A percentile compares a stretch with the other conserved stretches of the same genome.
phyloP scores from a whole-genome alignment of 306 rosid genomes.

The Inga leiocalycina region DNA sequence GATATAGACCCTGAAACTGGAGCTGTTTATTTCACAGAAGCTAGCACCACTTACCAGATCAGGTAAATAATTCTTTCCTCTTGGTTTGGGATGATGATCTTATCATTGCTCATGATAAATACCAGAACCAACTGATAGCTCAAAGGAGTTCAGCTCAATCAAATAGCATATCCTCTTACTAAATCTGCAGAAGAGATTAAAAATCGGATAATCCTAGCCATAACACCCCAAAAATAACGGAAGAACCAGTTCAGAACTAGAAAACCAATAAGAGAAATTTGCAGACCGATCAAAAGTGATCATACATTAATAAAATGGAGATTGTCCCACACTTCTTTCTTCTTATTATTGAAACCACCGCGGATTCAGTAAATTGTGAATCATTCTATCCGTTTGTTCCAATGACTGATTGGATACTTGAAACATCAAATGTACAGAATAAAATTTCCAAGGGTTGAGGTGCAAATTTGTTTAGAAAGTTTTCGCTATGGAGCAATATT shows the following conservation, averaged over 20 bases:
- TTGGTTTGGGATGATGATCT: neutral
- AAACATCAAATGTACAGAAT: neutral
- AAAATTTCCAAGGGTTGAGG: slow-evolving; percentile 10
- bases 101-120: neutral
- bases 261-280: neutral
- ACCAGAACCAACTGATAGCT: neutral
- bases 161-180: neutral
- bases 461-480: no score
- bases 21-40: slow-evolving; percentile 49
- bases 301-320: neutral
- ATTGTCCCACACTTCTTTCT: neutral
- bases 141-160: neutral
- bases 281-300: neutral
- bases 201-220: neutral
- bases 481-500: no score
- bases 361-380: neutral
- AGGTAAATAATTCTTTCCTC: slow-evolving; percentile 25
- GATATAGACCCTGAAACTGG: slow-evolving; percentile 44
- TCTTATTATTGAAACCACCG: neutral
- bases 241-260: neutral
- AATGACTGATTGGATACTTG: neutral
- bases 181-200: neutral
- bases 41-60: slow-evolving; percentile 36
- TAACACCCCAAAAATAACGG: neutral
- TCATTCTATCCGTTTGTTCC: neutral